Base-by-base conservation (phyloP, 331 rosid species). In the Acacia pycnantha region DNA sequence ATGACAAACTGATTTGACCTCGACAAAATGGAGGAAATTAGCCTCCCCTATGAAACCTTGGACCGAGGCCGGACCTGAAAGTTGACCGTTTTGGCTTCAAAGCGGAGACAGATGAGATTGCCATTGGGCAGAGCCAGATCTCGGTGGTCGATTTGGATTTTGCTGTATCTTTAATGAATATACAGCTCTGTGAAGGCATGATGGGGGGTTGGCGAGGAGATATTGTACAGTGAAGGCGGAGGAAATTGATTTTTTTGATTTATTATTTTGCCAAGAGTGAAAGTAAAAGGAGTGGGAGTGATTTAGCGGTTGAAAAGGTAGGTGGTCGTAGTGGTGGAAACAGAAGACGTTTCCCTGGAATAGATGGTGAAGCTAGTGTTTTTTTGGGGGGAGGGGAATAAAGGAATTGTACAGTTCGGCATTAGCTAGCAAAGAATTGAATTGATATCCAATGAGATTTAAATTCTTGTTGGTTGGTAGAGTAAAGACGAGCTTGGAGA, bases 321-420 rank as follows among this genome's bases (percentile, higher is more conserved):
- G 73, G 82, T 11, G 1, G 66, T 37, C 2, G 26, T 50, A 12
- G 67, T 15, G 66, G 91, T 85, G 84, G 70, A 21, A 82, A 76
- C 77, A 44, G 82, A 37, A 82, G 53, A 31, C 82, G 86, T 81
- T 84, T 75, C 79, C 86, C 51, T 8, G 75, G 48, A 86, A 78
- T 82, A 77, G 77, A 72, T 83, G 71, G 78, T 75, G 67, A 80
- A 83, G 62, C 82, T 22, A n/a, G 31, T 8, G n/a, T 58, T n/a
- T 58, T 58, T 56, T 22, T 9, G 21, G 5, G 47, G 76, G 74
- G 74, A 78, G 85, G 83, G 83, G 71, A 84, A 91, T 87, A 85
- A 92, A 74, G 79, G 33, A 85, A 88, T 85, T 92, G 98, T 94
- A 92, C 94, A 94, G 94, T 44, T 84, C 6, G 19, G 61, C 51